Percentiles rank a stretch among this genome's conserved stretches.
These are phyloP conservation scores for Thermothelomyces thermophilus DNA, from an alignment of 2,329 filamentous ascomycete genomes.

Conservation along the genomic window DNA sequence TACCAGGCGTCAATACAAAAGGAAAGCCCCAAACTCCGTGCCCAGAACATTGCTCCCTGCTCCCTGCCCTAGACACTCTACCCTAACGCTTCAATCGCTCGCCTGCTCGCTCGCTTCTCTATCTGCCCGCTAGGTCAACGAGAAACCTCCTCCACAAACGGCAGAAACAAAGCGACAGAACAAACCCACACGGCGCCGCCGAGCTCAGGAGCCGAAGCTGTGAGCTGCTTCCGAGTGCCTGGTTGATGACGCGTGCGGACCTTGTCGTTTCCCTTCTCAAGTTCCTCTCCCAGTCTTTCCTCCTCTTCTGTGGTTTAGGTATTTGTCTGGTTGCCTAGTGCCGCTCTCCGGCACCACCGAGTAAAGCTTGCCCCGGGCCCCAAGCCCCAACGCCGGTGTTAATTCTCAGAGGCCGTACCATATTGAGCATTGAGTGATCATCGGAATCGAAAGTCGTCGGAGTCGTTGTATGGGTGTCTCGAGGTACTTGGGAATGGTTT, in stretches of 20 bases:
- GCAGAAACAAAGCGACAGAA: not conserved
- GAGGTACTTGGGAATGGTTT: not conserved
- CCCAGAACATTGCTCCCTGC: conserved; percentile 18
- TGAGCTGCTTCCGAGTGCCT: not conserved
- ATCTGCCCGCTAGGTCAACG: not conserved
- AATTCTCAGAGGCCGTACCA: too few species aligned
- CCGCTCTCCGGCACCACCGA: too few species aligned
- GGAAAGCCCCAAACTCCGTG: conserved; percentile 22
- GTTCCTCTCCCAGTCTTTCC: too few species aligned
- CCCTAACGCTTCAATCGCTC: conserved; percentile 3
- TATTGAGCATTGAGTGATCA: too few species aligned
- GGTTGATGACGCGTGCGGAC: too few species aligned
- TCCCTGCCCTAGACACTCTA: conserved; percentile 3
- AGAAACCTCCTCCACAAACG: conserved; percentile 4
- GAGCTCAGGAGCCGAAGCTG: not conserved
- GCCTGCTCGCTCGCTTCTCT: not conserved
- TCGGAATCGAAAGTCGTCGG: not conserved
- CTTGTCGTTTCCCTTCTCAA: not conserved
- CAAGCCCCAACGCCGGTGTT: too few species aligned
- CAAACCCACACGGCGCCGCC: not conserved
- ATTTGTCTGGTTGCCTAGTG: not conserved
- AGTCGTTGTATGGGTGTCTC: not conserved
- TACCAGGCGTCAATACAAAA: conserved; percentile 10
- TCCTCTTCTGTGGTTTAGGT: not conserved
- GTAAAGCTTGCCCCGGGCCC: too few species aligned